These are phyloP conservation scores for Apiotrichum brassicae DNA, from an alignment of 1,284 basidiomycete species.

Conservation along the genomic window DNA sequence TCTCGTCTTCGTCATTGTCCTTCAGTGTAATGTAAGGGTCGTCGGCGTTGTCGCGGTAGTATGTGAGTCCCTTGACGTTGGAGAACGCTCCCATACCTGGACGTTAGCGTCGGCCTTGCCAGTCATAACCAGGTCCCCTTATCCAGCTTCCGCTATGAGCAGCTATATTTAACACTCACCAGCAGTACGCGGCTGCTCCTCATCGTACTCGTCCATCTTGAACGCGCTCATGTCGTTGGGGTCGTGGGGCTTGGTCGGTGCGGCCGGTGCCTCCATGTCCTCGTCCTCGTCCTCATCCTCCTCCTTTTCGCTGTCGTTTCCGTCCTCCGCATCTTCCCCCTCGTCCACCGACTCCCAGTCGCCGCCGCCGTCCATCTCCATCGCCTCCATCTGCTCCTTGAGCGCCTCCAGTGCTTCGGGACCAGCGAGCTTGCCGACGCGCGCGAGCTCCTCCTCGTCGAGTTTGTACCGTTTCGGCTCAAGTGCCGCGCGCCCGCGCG, in stretches of 20 bases:
- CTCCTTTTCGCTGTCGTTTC: constrained; percentile 52
- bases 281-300: constrained; percentile 42
- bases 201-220: constrained; percentile 88
- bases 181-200: constrained; percentile 61
- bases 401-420: constrained; percentile 77
- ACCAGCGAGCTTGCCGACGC: constrained; percentile 80
- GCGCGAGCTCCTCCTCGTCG: constrained; percentile 82
- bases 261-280: constrained; percentile 33
- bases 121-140: not conserved
- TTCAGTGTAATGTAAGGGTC: constrained; percentile 97
- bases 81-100: constrained; percentile 81
- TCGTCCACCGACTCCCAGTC: constrained; percentile 33
- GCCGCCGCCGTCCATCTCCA: constrained; percentile 55
- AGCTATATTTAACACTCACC: constrained; percentile 49
- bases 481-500: constrained; percentile 66
- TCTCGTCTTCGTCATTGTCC: constrained; percentile 77
- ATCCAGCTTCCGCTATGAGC: too few species aligned
- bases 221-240: constrained; percentile 82
- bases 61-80: constrained; percentile 91
- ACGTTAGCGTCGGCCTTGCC: too few species aligned
- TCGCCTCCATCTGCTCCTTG: constrained; percentile 65
- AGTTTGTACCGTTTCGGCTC: constrained; percentile 85
- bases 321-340: constrained; percentile 31
- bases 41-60: constrained; percentile 84
- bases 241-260: constrained; percentile 46